A percentile compares a stretch with the other conserved stretches of the same genome.
phyloP scores from a whole-genome alignment of 1,284 basidiomycete genomes.

The Amylostereum areolatum region DNA sequence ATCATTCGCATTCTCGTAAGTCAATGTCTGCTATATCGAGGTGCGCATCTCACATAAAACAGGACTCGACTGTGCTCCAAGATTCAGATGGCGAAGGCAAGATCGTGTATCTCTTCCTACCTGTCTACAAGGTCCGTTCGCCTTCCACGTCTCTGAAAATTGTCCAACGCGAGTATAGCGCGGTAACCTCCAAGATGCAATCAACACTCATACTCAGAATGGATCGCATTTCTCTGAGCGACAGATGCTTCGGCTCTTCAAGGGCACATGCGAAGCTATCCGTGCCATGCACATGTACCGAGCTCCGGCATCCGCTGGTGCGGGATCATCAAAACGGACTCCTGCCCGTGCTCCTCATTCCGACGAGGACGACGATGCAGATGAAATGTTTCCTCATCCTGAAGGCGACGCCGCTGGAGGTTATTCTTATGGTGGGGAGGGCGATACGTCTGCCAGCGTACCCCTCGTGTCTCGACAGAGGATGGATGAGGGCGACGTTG shows the following conservation, averaged over 20 bases:
- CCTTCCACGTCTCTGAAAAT: background rate
- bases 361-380: constrained; percentile 51
- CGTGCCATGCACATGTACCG: constrained; percentile 90
- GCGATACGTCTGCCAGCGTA: constrained; percentile 34
- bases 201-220: constrained; percentile 83
- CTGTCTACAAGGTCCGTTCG: constrained; percentile 68
- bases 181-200: constrained; percentile 93
- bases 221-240: constrained; percentile 82
- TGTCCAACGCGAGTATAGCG: constrained; percentile 36
- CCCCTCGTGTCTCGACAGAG: constrained; percentile 48
- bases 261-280: constrained; percentile 90
- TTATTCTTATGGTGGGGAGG: constrained; percentile 58
- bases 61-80: constrained; percentile 94
- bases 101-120: constrained; percentile 91
- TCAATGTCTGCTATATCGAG: too few relatives aligned
- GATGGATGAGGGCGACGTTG: constrained; percentile 49
- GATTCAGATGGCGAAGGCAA: constrained; percentile 91
- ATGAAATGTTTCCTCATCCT: constrained; percentile 67
- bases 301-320: constrained; percentile 36
- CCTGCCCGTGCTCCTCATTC: constrained; percentile 31
- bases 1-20: constrained; percentile 80
- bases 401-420: constrained; percentile 67
- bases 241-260: constrained; percentile 86
- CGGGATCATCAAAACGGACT: too few relatives aligned
- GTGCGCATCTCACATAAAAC: too few relatives aligned